A percentile compares a stretch with the other conserved stretches of the same genome.
Evolutionary conservation across 2,329 filamentous ascomycete species (phyloP).

Genomic region (Alternaria sp.): DNA sequence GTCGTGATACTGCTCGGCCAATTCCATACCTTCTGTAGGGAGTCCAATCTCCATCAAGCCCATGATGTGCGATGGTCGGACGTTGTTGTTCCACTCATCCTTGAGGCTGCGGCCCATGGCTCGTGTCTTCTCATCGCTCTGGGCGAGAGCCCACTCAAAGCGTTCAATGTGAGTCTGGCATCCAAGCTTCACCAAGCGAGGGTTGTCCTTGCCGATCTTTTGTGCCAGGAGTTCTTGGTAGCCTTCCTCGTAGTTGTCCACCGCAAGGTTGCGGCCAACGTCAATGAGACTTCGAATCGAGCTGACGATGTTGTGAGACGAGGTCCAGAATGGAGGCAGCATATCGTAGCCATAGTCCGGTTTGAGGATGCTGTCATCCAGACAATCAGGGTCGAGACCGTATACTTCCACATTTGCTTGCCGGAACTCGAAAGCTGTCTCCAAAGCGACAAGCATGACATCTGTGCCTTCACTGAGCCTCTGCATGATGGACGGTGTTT

Average conservation of each 20-base stretch:
- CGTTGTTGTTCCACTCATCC: slow-evolving; percentile 47
- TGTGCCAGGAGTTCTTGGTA: slow-evolving; percentile 46
- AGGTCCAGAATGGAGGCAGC: slow-evolving; percentile 87
- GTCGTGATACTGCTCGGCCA: slow-evolving; percentile 69
- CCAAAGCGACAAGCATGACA: slow-evolving; percentile 70
- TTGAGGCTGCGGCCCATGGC: slow-evolving; percentile 58
- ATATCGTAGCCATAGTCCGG: slow-evolving; percentile 66
- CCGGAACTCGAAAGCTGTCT: slow-evolving; percentile 73
- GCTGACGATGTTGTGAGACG: slow-evolving; percentile 59
- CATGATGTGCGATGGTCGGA: slow-evolving; percentile 52
- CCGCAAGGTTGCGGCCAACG: slow-evolving; percentile 50
- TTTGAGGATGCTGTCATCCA: slow-evolving; percentile 56
- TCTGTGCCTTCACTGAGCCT: slow-evolving; percentile 73
- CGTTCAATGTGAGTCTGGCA: slow-evolving; percentile 67
- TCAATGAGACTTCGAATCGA: slow-evolving; percentile 49
- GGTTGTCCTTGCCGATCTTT: slow-evolving; percentile 55
- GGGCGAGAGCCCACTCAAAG: slow-evolving; percentile 63
- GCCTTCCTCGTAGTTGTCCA: slow-evolving; percentile 49
- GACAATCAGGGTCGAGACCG: slow-evolving; percentile 71
- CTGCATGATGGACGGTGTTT: slow-evolving; percentile 57
- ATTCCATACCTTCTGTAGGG: slow-evolving; percentile 62
- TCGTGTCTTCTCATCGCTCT: slow-evolving; percentile 57
- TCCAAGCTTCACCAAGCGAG: slow-evolving; percentile 61
- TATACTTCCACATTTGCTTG: slow-evolving; percentile 72
- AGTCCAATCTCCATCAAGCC: slow-evolving; percentile 58